Base-by-base conservation (phyloP, 1,139 yeast genomes). In the Geotrichum candidum region DNA sequence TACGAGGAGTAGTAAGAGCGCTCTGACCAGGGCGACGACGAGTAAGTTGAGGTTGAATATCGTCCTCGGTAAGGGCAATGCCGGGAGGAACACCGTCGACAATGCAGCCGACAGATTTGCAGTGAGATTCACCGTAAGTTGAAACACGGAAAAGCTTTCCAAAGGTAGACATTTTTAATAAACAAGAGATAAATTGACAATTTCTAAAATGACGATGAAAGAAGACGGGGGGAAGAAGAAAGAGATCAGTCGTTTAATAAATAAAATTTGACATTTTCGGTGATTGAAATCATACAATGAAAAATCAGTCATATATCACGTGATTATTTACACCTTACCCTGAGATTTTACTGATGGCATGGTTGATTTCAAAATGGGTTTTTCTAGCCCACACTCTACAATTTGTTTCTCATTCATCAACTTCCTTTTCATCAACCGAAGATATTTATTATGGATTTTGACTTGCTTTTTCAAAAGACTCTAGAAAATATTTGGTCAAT, bases 51-150 rank as follows among this genome's bases (percentile, higher is more conserved):
- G 97, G 96, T 78, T 94, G 99, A 69, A 94, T 84, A 72, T 94
- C 99, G 11, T 78, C 85, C 75, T 90, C 98, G 23, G 88, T 82
- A 62, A 94, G 82, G 15, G 84, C 82, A 82, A 94, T 80, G 38
- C 97, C 97, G 41, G 99, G 98, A 56, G 99, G 99, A 57, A 92
- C 95, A 60, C 99, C 99, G 70, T 94, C 99, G 55, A 94, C 97
- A 65, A 94, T 94, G 78, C 99, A 94, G 38, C 99, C 99, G 53
- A 94, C 99, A n/a, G 97, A 90, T 72, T 85, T 88, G 79, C 99
- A 94, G 79, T 94, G 99, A 25, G 97, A 91, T 75, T 94, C 99
- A 67, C 99, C 99, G 79, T 90, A 94, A 35, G 98, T 94, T 67
- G 98, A 91, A 65, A 94, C 98, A 66, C 74, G 73, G 77, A 85